A percentile compares a stretch with the other conserved stretches of the same genome.
Evolutionary conservation across 805 yeast species (phyloP).

Genomic region (Candida gorgasii): DNA sequence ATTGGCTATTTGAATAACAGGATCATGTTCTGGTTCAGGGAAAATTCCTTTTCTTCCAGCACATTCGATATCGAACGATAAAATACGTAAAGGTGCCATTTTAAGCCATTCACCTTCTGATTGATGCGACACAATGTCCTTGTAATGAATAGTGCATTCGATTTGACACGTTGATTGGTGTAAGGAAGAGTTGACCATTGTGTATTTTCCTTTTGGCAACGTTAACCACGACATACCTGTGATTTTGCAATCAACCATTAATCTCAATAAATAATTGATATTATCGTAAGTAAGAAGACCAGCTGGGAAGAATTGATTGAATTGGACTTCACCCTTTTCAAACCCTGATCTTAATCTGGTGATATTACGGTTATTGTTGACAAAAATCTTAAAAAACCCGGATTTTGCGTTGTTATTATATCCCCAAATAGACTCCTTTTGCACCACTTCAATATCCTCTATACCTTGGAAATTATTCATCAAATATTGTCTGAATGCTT

Average conservation of each 20-base stretch:
- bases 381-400: slow-evolving; percentile 76
- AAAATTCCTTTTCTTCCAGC: slow-evolving; percentile 96
- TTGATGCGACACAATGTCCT: slow-evolving; percentile 72
- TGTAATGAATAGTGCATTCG: slow-evolving; percentile 71
- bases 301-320: slow-evolving; percentile 61
- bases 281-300: slow-evolving; percentile 82
- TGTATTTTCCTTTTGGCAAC: slow-evolving; percentile 73
- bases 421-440: slow-evolving; percentile 93
- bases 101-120: slow-evolving; percentile 93
- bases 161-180: slow-evolving; percentile 79
- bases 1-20: slow-evolving; percentile 96
- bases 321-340: slow-evolving; percentile 76
- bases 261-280: slow-evolving; percentile 77
- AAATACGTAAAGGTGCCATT: slow-evolving; percentile 88
- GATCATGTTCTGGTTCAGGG: slow-evolving; percentile 91
- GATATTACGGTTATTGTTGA: slow-evolving; percentile 64
- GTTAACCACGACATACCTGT: slow-evolving; percentile 98
- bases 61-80: slow-evolving; percentile 97
- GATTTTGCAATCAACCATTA: slow-evolving; percentile 90
- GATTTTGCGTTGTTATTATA: slow-evolving; percentile 74
- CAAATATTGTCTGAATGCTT: slow-evolving; percentile 47
- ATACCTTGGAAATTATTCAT: slow-evolving; percentile 56
- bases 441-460: slow-evolving; percentile 59
- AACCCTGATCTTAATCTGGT: slow-evolving; percentile 74
- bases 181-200: slow-evolving; percentile 37